phyloP scores from a whole-genome alignment of 495 filamentous ascomycete genomes.

The Hyaloscypha hepaticicola region DNA sequence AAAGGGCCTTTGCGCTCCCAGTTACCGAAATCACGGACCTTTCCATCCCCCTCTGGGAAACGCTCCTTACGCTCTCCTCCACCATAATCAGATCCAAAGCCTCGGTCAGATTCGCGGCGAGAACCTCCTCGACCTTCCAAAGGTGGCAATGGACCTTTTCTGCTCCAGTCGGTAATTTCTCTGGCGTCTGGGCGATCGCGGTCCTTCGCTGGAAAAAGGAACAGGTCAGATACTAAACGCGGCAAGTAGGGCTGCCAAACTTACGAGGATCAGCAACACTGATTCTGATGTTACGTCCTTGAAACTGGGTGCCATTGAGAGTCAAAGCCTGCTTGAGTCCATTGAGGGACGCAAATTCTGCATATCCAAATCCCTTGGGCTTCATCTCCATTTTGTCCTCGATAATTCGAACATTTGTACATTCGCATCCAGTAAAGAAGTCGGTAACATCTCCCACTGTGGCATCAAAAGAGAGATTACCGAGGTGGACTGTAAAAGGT shows the following conservation, averaged over 20 bases:
- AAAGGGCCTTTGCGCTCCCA: conserved; percentile 97
- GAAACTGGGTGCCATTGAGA: conserved; percentile 72
- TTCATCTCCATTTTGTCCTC: conserved; percentile 88
- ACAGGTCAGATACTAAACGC: conserved; percentile 32
- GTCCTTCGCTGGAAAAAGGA: conserved; percentile 32
- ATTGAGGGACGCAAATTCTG: conserved; percentile 85
- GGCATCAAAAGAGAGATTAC: conserved; percentile 93
- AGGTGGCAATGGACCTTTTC: conserved; percentile 84
- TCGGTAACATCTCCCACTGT: conserved; percentile 75
- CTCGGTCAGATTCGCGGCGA: conserved; percentile 47
- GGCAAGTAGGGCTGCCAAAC: conserved; percentile 45
- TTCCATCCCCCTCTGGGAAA: conserved; percentile 66
- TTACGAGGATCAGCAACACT: conserved; percentile 82
- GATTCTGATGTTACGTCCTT: conserved; percentile 83
- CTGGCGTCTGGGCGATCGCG: conserved; percentile 57
- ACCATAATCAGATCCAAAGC: conserved; percentile 40
- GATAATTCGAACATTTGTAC: conserved; percentile 89
- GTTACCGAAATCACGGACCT: conserved; percentile 81
- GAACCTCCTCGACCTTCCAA: conserved; percentile 55
- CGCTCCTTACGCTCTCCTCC: conserved; percentile 50
- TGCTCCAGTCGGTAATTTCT: conserved; percentile 79
- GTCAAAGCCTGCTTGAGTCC: conserved; percentile 90
- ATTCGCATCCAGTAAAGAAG: conserved; percentile 80
- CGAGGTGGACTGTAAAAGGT: conserved; percentile 92
- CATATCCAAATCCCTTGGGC: conserved; percentile 97